Conservation (phyloP, 148 eudicot species). For the Persicaria maculosa region DNA sequence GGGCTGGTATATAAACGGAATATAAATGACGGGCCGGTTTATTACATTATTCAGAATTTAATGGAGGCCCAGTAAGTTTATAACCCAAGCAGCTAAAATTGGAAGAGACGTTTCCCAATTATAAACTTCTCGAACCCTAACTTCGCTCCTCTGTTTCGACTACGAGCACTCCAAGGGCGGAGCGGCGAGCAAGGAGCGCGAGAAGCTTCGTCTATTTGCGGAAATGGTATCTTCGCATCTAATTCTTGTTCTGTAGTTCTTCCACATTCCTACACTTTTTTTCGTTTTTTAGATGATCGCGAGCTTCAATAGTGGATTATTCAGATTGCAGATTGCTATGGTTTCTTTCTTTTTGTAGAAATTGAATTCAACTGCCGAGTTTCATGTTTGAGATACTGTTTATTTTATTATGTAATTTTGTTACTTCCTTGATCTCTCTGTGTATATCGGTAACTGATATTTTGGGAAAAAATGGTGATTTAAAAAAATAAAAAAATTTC, state of each 20-base stretch:
- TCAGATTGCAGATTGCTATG: no score
- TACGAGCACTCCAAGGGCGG: background rate
- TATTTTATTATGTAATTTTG: no score
- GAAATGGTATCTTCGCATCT: background rate
- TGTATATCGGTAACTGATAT: background rate
- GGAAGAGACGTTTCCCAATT: no score
- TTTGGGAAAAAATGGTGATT: background rate
- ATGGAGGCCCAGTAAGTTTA: no score
- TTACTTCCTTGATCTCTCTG: background rate
- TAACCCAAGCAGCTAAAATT: no score
- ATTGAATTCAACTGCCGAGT: background rate
- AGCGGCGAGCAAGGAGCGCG: background rate
- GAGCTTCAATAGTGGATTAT: background rate
- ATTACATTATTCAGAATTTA: no score
- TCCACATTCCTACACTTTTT: no score
- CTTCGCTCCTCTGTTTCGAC: background rate
- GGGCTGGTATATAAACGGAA: no score
- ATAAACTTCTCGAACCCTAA: constrained; percentile 4
- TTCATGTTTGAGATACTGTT: background rate
- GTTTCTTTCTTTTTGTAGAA: background rate
- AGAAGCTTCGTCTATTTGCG: background rate
- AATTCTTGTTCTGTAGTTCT: background rate
- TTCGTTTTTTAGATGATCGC: background rate
- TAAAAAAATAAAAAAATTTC: no score
- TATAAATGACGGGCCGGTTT: no score